Percentiles rank a stretch among this genome's conserved stretches.
These are phyloP conservation scores for Populus deltoides DNA, from an alignment of 345 rosid genomes.

Conservation along the genomic window DNA sequence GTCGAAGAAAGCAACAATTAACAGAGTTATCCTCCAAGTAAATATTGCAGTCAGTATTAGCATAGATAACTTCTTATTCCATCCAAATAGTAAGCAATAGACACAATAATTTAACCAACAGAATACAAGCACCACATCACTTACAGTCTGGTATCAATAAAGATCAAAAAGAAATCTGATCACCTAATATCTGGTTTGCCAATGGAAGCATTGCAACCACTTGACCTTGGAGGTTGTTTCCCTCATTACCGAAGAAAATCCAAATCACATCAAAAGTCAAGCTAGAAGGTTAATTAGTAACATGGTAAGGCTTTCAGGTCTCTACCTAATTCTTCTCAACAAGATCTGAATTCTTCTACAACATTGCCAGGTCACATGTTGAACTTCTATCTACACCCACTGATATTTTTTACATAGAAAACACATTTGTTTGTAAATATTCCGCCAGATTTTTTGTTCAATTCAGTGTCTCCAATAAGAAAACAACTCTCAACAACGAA, in stretches of 20 bases:
- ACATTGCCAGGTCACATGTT: neutral
- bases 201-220: no score
- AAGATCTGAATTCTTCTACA: neutral
- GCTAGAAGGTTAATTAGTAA: neutral
- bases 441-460: neutral
- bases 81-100: neutral
- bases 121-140: conserved; percentile 1
- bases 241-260: neutral
- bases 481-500: neutral
- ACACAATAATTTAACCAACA: neutral
- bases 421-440: neutral
- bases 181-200: neutral
- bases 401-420: neutral
- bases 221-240: neutral
- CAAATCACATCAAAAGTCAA: neutral
- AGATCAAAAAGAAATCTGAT: neutral
- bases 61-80: neutral
- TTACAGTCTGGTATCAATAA: conserved; percentile 2
- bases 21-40: neutral
- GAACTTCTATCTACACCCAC: neutral
- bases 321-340: neutral
- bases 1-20: neutral
- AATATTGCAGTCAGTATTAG: neutral
- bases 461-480: neutral
- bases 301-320: neutral